phyloP scores from a whole-genome alignment of 2,329 filamentous ascomycete species.

The Ophiostoma angusticollis region DNA sequence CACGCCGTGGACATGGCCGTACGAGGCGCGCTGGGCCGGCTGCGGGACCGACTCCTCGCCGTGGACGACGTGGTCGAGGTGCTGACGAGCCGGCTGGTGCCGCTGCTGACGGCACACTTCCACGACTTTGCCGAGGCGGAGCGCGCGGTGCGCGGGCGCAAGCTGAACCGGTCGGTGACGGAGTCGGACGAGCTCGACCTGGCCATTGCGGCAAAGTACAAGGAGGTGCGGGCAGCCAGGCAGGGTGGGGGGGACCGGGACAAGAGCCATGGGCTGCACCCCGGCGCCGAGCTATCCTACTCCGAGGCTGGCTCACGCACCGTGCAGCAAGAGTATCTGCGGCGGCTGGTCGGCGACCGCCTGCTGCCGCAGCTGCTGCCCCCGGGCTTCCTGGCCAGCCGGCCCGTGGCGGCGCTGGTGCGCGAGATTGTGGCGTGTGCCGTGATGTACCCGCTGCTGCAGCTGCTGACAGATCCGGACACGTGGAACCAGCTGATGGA shows the following conservation, averaged over 20 bases:
- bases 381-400: slow-evolving; percentile 59
- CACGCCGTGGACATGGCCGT: slow-evolving; percentile 78
- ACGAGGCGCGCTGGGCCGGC: slow-evolving; percentile 54
- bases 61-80: slow-evolving; percentile 84
- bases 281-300: slow-evolving; percentile 70
- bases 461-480: slow-evolving; percentile 77
- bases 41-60: slow-evolving; percentile 59
- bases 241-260: not conserved
- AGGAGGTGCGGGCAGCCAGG: slow-evolving; percentile 31
- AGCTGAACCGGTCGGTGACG: slow-evolving; percentile 79
- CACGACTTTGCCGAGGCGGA: slow-evolving; percentile 87
- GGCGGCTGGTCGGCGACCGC: slow-evolving; percentile 51
- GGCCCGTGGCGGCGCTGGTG: slow-evolving; percentile 66
- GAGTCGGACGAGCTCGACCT: slow-evolving; percentile 93
- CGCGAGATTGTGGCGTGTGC: slow-evolving; percentile 87
- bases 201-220: slow-evolving; percentile 90
- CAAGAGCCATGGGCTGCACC: slow-evolving; percentile 50
- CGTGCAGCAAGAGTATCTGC: slow-evolving; percentile 78
- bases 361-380: slow-evolving; percentile 68
- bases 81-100: slow-evolving; percentile 69
- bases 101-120: slow-evolving; percentile 78
- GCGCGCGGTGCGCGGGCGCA: slow-evolving; percentile 69
- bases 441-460: slow-evolving; percentile 71
- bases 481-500: slow-evolving; percentile 97
- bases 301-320: slow-evolving; percentile 59